Evolutionary conservation across 768 basidiomycete species (phyloP).

Genomic region (Hortiboletus flavorubellus): DNA sequence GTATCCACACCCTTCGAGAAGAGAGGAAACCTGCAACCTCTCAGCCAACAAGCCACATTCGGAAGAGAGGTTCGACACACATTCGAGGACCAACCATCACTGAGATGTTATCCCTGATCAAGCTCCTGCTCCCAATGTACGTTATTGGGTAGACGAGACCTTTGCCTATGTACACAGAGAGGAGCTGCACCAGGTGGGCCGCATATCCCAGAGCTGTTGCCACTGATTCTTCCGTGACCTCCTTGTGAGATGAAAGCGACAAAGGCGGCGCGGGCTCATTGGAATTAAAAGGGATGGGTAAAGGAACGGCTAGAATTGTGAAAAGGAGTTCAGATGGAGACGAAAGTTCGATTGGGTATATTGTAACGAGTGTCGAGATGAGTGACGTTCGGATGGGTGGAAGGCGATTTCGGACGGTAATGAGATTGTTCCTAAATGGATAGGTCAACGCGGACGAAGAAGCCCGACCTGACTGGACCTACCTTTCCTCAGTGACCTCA

Average conservation of each 20-base stretch:
- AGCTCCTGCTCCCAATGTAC: constrained; percentile 84
- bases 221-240: constrained; percentile 79
- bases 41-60: constrained; percentile 10
- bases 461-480: constrained; percentile 7
- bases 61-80: constrained; percentile 45
- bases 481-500: constrained; percentile 41
- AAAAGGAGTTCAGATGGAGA: constrained; percentile 86
- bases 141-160: constrained; percentile 85
- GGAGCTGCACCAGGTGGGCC: constrained; percentile 79
- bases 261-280: constrained; percentile 86
- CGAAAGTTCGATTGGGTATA: constrained; percentile 88
- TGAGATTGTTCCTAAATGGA: constrained; percentile 43
- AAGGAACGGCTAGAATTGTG: constrained; percentile 80
- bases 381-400: constrained; percentile 57
- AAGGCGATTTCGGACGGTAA: constrained; percentile 47
- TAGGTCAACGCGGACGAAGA: constrained; percentile 15
- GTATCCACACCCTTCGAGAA: constrained; percentile 94
- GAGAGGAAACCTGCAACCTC: constrained; percentile 75
- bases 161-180: constrained; percentile 76
- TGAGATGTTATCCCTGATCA: constrained; percentile 90
- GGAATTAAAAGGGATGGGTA: constrained; percentile 76
- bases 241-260: constrained; percentile 56
- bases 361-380: constrained; percentile 64
- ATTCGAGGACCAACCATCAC: constrained; percentile 94
- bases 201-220: constrained; percentile 91